A percentile compares a stretch with the other conserved stretches of the same genome.
Evolutionary conservation across 371 early-diverging fungal species (phyloP).

Genomic region (Parasitella parasitica): DNA sequence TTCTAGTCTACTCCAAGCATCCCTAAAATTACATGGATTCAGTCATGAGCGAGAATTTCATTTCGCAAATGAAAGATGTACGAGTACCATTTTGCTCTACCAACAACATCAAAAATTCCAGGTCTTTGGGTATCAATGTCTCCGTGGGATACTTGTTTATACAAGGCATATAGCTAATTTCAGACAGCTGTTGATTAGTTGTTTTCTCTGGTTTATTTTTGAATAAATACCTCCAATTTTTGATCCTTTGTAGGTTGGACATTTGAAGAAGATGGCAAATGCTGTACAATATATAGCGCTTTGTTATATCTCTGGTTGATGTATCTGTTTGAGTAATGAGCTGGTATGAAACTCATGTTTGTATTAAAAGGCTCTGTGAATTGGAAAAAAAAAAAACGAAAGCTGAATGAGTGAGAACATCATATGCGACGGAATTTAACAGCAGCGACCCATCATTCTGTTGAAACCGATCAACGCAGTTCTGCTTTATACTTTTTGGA

Average conservation of each 20-base stretch:
- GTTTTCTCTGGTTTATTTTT: not conserved
- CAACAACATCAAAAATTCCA: slow-evolving; percentile 49
- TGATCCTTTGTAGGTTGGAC: slow-evolving; percentile 52
- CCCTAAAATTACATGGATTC: slow-evolving; percentile 17
- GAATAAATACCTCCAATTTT: slow-evolving; percentile 37
- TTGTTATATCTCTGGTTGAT: slow-evolving; percentile 39
- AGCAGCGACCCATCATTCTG: too few relatives aligned
- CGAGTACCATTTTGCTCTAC: slow-evolving; percentile 47
- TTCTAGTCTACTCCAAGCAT: slow-evolving; percentile 36
- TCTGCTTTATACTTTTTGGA: too few relatives aligned
- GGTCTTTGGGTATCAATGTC: slow-evolving; percentile 43
- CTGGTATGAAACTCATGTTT: slow-evolving; percentile 2
- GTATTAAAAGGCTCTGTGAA: not conserved
- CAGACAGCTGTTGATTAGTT: not conserved
- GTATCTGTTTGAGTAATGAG: slow-evolving; percentile 28
- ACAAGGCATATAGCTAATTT: slow-evolving; percentile 44
- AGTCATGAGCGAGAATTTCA: not conserved
- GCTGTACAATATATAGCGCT: slow-evolving; percentile 44
- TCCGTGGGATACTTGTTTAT: slow-evolving; percentile 48
- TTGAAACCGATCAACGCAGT: too few relatives aligned
- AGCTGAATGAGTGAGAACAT: not conserved
- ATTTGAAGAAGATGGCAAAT: slow-evolving; percentile 44
- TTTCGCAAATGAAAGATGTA: not conserved
- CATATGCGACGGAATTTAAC: too few relatives aligned
- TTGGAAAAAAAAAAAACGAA: not conserved